phyloP scores from a whole-genome alignment of 2,329 filamentous ascomycete genomes.

The Erysiphe pisi region DNA sequence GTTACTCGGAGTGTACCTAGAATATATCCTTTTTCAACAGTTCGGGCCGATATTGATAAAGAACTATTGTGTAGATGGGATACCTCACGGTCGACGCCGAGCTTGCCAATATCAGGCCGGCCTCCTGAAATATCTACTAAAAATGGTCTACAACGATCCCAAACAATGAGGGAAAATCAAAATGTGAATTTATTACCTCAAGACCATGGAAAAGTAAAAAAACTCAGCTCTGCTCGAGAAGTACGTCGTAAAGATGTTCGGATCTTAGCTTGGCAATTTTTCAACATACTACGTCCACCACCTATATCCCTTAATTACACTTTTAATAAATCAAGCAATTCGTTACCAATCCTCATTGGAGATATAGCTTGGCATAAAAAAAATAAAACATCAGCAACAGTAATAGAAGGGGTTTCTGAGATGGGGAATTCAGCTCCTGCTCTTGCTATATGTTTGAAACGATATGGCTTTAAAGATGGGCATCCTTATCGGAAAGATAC shows the following conservation, averaged over 20 bases:
- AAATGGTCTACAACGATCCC: conserved; percentile 25
- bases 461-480: conserved; percentile 68
- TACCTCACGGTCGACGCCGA: conserved; percentile 17
- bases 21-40: conserved; percentile 44
- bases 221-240: conserved; percentile 34
- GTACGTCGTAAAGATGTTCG: conserved; percentile 63
- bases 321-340: neutral
- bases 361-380: conserved; percentile 71
- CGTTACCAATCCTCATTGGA: conserved; percentile 37
- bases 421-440: conserved; percentile 58
- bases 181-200: conserved; percentile 31
- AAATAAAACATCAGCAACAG: neutral
- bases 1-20: conserved; percentile 65
- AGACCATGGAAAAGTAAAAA: conserved; percentile 39
- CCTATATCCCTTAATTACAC: conserved; percentile 28
- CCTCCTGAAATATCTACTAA: neutral
- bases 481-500: conserved; percentile 63
- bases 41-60: conserved; percentile 30
- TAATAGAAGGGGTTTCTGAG: neutral
- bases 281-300: conserved; percentile 72
- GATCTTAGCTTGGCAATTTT: conserved; percentile 97
- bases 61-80: conserved; percentile 12
- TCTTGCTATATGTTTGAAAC: conserved; percentile 83
- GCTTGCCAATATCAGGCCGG: neutral
- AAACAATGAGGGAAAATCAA: conserved; percentile 27